Evolutionary conservation across 495 filamentous ascomycete genomes (phyloP).

Genomic region (Chaetomium tenue): DNA sequence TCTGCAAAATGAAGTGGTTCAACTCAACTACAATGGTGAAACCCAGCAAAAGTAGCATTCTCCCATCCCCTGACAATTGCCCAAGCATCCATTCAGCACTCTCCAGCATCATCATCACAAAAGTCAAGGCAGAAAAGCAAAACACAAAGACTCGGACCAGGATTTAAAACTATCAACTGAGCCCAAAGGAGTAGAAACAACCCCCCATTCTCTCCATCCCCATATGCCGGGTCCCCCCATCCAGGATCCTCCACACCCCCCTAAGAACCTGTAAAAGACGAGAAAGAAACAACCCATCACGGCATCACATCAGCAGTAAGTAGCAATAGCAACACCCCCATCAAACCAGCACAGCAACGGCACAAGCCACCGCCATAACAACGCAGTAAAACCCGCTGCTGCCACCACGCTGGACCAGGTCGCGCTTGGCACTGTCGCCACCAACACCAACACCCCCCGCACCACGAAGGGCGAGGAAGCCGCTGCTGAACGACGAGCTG

Average conservation of each 20-base stretch:
- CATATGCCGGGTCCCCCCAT: background rate
- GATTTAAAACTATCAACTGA: background rate
- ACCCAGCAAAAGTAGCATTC: background rate
- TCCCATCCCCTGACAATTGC: background rate
- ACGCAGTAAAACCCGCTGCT: conserved; percentile 16
- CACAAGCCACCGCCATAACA: conserved; percentile 9
- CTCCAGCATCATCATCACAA: background rate
- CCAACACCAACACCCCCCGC: background rate
- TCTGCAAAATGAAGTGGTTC: background rate
- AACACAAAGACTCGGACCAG: background rate
- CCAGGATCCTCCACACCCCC: background rate
- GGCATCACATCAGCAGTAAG: too few species aligned
- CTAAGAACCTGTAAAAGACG: too few species aligned
- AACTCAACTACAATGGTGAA: background rate
- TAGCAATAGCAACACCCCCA: background rate
- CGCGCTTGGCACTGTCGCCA: background rate
- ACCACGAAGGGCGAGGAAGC: too few species aligned
- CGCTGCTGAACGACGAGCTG: background rate
- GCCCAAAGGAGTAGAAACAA: background rate
- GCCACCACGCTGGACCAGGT: background rate
- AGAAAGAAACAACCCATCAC: too few species aligned
- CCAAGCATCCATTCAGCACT: background rate
- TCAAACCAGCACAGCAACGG: background rate
- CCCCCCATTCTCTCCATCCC: background rate
- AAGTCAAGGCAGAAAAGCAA: background rate